Base-by-base conservation (phyloP, 352 stramenopile genomes). In the Pythium coloratum region DNA sequence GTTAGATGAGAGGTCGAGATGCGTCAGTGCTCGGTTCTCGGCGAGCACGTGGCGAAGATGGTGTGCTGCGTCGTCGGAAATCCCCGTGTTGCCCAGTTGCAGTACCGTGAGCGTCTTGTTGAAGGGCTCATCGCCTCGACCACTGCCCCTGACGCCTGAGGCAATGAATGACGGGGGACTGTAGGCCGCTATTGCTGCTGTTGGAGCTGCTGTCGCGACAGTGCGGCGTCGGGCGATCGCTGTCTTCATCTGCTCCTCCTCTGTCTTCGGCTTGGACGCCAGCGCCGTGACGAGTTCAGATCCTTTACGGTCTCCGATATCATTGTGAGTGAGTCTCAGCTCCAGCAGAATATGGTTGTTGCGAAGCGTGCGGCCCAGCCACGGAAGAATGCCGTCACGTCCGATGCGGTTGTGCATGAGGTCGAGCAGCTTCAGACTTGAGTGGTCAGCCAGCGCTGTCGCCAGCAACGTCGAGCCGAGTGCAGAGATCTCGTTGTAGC, bases 401-500 rank as follows among this genome's bases (percentile, higher is more conserved):
- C 82, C 80, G 26, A 91, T 88, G 24, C 71, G 81, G 42, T 93
- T 93, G 75, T 93, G 82, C 62, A 75, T 81, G 34, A 93, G 71
- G 62, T 93, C 81, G 7, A 93, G 55, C 0, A 84, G 33, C 30
- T 57, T 70, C 36, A 93, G 62, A 30, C 74, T 62, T 0, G 49
- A 40, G 49, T 93, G 89, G 13, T 71, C 62, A 6, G 50, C 56
- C 28, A 93, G 54, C 14, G 75, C 77, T 28, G 79, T 82, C 24
- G 83, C 85, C 18, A 93, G 65, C 2, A 79, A 69, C 14, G 73
- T 80, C 14, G 83, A 91, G 1, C 85, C 85, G 24, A 80, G 58
- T 16, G 75, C 75, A 0, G 68, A 65, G 46, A 93, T 84, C 60
- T 64, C 70, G 64, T 93, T 93, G 75, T 93, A 93, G 64, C 81